A percentile compares a stretch with the other conserved stretches of the same genome.
Evolutionary conservation across 2,329 filamentous ascomycete species (phyloP).

Genomic region (Aspergillus bombycis): DNA sequence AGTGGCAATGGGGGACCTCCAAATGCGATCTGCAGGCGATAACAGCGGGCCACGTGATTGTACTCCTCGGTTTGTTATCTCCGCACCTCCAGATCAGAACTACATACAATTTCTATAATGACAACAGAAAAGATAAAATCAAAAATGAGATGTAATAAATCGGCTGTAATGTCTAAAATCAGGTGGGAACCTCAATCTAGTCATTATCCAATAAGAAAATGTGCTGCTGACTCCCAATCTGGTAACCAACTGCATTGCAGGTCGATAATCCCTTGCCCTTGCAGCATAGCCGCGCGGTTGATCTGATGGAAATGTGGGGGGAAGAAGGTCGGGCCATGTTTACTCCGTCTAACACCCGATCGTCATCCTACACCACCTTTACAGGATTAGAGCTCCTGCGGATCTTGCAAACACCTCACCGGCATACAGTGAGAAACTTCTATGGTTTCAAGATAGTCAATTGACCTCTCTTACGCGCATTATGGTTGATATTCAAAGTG

Average conservation of each 20-base stretch:
- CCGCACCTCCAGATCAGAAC: not conserved
- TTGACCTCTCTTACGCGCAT: not conserved
- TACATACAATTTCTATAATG: not conserved
- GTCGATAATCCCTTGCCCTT: not conserved
- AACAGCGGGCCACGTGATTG: slow-evolving; percentile 21
- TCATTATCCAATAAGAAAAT: not conserved
- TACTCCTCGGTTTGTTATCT: slow-evolving; percentile 9
- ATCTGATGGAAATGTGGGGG: slow-evolving; percentile 9
- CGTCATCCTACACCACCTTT: not conserved
- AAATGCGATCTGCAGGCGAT: slow-evolving; percentile 12
- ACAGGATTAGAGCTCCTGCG: not conserved
- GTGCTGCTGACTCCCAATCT: not conserved
- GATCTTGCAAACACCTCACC: not conserved
- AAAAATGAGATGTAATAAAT: not conserved
- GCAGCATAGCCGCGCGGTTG: slow-evolving; percentile 14
- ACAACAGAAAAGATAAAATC: not conserved
- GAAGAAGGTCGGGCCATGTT: slow-evolving; percentile 14
- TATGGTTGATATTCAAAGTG: not conserved
- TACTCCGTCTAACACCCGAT: slow-evolving; percentile 11
- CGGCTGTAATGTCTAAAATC: not conserved
- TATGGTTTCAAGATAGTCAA: not conserved
- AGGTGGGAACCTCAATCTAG: not conserved
- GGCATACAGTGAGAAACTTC: not conserved
- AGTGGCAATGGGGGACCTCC: slow-evolving; percentile 1
- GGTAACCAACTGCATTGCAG: not conserved